Evolutionary conservation across 164 flowering plant species (phyloP).

Genomic region (Magnolia changhungtana): DNA sequence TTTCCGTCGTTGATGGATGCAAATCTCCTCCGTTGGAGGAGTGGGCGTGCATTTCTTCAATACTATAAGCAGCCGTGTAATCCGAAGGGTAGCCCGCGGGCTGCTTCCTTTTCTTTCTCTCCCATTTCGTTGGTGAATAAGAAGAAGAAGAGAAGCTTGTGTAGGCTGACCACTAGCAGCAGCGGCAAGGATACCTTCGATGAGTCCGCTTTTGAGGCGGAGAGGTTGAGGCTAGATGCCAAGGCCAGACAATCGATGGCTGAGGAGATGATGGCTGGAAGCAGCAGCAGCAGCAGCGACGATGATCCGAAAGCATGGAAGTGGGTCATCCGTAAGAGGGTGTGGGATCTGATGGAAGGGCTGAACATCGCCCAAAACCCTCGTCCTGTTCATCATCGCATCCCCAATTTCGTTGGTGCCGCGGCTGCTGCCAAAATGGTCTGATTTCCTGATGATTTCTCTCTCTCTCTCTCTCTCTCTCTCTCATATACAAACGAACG

Average conservation of each 20-base stretch:
- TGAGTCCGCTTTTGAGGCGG: slow-evolving; percentile 64
- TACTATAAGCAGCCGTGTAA: background rate
- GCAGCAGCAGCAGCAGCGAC: slow-evolving; percentile 9
- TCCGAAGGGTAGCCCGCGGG: background rate
- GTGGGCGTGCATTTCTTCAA: background rate
- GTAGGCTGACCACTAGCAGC: background rate
- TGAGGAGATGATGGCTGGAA: slow-evolving; percentile 61
- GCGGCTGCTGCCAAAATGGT: slow-evolving; percentile 51
- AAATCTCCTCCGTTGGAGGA: slow-evolving; percentile 5
- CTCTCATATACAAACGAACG: too few species aligned
- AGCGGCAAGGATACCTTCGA: slow-evolving; percentile 33
- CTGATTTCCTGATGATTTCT: background rate
- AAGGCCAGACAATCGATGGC: slow-evolving; percentile 66
- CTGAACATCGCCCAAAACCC: slow-evolving; percentile 73
- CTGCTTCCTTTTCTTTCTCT: background rate
- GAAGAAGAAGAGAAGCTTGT: background rate
- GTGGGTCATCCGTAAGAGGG: slow-evolving; percentile 77
- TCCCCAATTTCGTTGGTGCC: slow-evolving; percentile 82
- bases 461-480: background rate
- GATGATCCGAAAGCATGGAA: slow-evolving; percentile 82
- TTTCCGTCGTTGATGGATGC: slow-evolving; percentile 15
- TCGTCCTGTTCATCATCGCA: slow-evolving; percentile 87
- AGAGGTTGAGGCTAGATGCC: slow-evolving; percentile 62
- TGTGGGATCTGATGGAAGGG: slow-evolving; percentile 86
- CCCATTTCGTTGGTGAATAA: background rate